Evolutionary conservation across 805 yeast species (phyloP).

Genomic region (Kodamaea neixiangensis): DNA sequence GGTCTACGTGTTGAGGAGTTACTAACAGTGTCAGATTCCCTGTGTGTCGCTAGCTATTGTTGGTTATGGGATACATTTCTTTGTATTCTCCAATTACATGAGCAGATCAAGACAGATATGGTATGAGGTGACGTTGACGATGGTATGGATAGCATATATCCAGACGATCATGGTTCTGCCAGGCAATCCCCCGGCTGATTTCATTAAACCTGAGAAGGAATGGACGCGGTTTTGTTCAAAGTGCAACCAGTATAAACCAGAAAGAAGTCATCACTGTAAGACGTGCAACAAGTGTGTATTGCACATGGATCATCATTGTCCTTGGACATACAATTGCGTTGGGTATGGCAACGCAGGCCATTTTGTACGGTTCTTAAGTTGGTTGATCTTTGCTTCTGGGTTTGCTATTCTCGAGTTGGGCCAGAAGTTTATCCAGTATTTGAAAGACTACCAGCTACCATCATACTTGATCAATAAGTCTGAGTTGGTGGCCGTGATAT

Average conservation of each 20-base stretch:
- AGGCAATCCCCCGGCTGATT: conserved; percentile 62
- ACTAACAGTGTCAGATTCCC: conserved; percentile 57
- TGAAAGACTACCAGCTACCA: conserved; percentile 53
- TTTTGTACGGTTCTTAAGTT: conserved; percentile 70
- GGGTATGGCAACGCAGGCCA: conserved; percentile 79
- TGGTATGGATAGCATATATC: conserved; percentile 74
- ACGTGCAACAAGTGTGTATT: conserved; percentile 74
- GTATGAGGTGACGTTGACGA: conserved; percentile 48
- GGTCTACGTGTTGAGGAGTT: background rate
- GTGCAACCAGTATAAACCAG: conserved; percentile 76
- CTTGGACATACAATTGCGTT: conserved; percentile 92
- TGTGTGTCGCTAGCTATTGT: conserved; percentile 52
- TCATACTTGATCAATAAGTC: conserved; percentile 51
- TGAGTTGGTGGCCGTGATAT: conserved; percentile 56
- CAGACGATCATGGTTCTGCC: conserved; percentile 69
- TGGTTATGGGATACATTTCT: conserved; percentile 64
- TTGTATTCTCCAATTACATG: conserved; percentile 51
- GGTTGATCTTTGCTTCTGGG: conserved; percentile 59
- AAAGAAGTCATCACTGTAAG: conserved; percentile 83
- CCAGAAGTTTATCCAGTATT: conserved; percentile 44
- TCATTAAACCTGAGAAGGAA: conserved; percentile 43
- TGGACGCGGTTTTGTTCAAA: conserved; percentile 75
- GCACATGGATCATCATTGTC: conserved; percentile 91
- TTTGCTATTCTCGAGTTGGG: conserved; percentile 46
- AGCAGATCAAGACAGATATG: conserved; percentile 39